Evolutionary conservation across 2,329 filamentous ascomycete genomes (phyloP).

Genomic region (Cercospora sp.): DNA sequence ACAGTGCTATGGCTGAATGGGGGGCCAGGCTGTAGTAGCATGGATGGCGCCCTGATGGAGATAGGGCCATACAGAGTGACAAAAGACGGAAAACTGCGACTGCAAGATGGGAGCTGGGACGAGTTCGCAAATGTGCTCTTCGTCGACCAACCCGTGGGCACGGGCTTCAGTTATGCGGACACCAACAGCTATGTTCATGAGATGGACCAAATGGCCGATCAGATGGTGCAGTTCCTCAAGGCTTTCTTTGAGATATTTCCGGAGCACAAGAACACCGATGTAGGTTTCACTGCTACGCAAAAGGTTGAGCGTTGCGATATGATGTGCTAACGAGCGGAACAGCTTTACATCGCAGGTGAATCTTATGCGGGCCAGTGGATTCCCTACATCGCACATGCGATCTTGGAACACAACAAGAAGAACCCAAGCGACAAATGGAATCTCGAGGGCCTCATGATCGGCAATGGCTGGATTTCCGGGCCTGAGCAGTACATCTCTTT

Average conservation of each 20-base stretch:
- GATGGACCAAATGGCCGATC: constrained; percentile 81
- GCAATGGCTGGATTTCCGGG: constrained; percentile 96
- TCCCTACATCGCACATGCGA: constrained; percentile 90
- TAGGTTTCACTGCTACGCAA: constrained; percentile 54
- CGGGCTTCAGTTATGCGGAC: constrained; percentile 93
- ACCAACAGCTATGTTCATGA: constrained; percentile 84
- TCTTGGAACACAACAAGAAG: constrained; percentile 80
- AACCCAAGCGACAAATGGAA: constrained; percentile 63
- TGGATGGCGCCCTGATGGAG: constrained; percentile 96
- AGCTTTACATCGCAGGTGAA: constrained; percentile 95
- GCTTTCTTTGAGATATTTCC: constrained; percentile 91
- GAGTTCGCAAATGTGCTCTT: constrained; percentile 97
- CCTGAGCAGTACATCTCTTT: constrained; percentile 87
- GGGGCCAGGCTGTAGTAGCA: constrained; percentile 93
- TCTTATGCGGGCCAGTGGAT: constrained; percentile 97
- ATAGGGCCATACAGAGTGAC: constrained; percentile 88
- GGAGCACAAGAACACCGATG: constrained; percentile 87
- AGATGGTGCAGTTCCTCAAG: constrained; percentile 86
- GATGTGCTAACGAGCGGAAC: constrained; percentile 17
- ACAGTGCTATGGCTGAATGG: constrained; percentile 98
- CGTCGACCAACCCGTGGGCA: constrained; percentile 95
- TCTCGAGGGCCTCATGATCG: constrained; percentile 82
- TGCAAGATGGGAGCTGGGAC: constrained; percentile 96
- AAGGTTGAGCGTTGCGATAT: background rate
- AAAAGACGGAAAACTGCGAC: constrained; percentile 67